Evolutionary conservation across 177 flowering plant genomes (phyloP).

Genomic region (Vitis hybrid): DNA sequence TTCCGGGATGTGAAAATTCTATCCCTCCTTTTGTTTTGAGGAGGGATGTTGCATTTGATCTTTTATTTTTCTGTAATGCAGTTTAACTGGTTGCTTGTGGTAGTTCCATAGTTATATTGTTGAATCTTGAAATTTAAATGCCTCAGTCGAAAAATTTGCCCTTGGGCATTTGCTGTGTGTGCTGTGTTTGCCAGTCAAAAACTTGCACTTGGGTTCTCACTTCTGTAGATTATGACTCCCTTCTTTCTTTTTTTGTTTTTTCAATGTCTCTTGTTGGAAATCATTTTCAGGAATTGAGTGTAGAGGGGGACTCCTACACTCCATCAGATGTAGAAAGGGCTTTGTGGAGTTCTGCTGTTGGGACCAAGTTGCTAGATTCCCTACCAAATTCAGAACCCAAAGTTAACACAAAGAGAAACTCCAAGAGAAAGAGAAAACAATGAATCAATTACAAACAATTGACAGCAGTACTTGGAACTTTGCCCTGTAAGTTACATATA

Average conservation of each 20-base stretch:
- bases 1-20: no score
- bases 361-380: constrained; percentile 32
- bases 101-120: no score
- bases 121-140: no score
- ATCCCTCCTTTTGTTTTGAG: no score
- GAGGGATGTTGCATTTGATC: no score
- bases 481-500: neutral
- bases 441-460: constrained; percentile 6
- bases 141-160: no score
- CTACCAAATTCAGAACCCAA: constrained; percentile 22
- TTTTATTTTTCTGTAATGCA: no score
- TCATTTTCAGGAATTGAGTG: constrained; percentile 57
- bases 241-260: neutral
- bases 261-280: neutral
- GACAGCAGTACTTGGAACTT: neutral
- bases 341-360: constrained; percentile 70
- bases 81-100: no score
- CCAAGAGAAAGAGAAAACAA: constrained; percentile 61
- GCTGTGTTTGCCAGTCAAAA: no score
- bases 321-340: constrained; percentile 90
- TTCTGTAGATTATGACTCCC: no score
- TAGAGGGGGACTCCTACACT: constrained; percentile 44
- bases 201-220: no score
- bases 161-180: no score
- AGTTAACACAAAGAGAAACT: constrained; percentile 21